Conservation (phyloP, 164 flowering plant species). For the Magnolia changhungtana region DNA sequence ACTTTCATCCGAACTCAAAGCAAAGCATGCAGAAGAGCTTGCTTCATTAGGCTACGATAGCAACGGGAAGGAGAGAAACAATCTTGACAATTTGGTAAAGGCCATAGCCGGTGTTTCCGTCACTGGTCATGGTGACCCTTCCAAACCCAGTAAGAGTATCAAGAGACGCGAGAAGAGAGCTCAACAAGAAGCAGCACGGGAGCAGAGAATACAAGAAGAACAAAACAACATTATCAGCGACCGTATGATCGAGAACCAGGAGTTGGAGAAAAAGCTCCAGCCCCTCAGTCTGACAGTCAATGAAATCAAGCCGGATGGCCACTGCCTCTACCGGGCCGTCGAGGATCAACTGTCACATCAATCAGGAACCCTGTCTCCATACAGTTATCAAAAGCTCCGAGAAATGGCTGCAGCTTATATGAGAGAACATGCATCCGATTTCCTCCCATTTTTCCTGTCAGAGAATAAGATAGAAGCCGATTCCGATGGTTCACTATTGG, state of each 20-base stretch:
- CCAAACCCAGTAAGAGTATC: slow-evolving; percentile 70
- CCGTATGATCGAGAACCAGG: slow-evolving; percentile 59
- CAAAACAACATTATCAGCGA: slow-evolving; percentile 73
- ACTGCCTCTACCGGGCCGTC: slow-evolving; percentile 87
- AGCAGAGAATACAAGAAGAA: slow-evolving; percentile 83
- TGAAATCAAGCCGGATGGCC: slow-evolving; percentile 93
- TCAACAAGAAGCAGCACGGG: slow-evolving; percentile 87
- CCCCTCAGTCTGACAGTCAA: slow-evolving; percentile 70
- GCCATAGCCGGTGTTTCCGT: slow-evolving; percentile 87
- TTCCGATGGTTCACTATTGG: slow-evolving; percentile 42
- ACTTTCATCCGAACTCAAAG: slow-evolving; percentile 69
- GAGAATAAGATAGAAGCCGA: slow-evolving; percentile 49
- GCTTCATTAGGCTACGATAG: slow-evolving; percentile 62
- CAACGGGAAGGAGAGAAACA: slow-evolving; percentile 31
- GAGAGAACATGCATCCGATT: slow-evolving; percentile 64
- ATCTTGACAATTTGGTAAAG: slow-evolving; percentile 64
- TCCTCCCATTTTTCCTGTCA: slow-evolving; percentile 76
- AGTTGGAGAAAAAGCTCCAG: slow-evolving; percentile 61
- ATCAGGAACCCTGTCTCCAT: slow-evolving; percentile 59
- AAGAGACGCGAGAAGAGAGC: slow-evolving; percentile 81
- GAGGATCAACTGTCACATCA: slow-evolving; percentile 70
- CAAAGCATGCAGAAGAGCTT: slow-evolving; percentile 75
- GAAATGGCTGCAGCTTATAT: slow-evolving; percentile 75
- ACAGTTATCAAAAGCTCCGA: slow-evolving; percentile 64
- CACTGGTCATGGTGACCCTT: slow-evolving; percentile 34